Evolutionary conservation across 345 rosid species (phyloP).

Genomic region (Citrus sinensis): DNA sequence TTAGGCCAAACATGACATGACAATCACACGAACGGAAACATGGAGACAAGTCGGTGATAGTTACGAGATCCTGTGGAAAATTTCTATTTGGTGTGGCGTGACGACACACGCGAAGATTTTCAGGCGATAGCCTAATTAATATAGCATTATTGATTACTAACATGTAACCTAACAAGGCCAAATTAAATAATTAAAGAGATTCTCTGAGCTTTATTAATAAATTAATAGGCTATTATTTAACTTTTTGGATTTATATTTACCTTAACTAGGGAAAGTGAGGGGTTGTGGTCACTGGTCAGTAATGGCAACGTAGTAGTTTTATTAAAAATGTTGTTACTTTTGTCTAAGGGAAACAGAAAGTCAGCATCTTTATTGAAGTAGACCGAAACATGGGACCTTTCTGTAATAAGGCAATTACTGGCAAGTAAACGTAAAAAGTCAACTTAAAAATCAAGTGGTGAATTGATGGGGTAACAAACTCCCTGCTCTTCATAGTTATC

Average conservation of each 20-base stretch:
- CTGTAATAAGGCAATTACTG: not conserved
- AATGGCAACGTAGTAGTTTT: not conserved
- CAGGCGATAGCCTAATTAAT: not conserved
- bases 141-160: no score
- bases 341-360: not conserved
- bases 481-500: no score
- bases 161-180: no score
- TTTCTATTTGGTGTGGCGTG: not conserved
- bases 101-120: not conserved
- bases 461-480: no score
- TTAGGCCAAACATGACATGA: not conserved
- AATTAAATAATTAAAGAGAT: not conserved
- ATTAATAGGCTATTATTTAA: not conserved
- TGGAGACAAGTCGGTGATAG: slow-evolving; percentile 6
- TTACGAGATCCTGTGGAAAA: not conserved
- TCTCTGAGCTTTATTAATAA: not conserved
- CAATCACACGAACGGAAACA: not conserved
- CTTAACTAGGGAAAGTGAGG: not conserved
- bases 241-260: not conserved
- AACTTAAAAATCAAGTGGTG: not conserved
- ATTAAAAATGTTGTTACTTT: not conserved
- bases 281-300: not conserved
- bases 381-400: not conserved
- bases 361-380: not conserved
- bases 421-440: not conserved